Evolutionary conservation across 2,329 filamentous ascomycete genomes (phyloP).

Genomic region (Fusarium dimerum): DNA sequence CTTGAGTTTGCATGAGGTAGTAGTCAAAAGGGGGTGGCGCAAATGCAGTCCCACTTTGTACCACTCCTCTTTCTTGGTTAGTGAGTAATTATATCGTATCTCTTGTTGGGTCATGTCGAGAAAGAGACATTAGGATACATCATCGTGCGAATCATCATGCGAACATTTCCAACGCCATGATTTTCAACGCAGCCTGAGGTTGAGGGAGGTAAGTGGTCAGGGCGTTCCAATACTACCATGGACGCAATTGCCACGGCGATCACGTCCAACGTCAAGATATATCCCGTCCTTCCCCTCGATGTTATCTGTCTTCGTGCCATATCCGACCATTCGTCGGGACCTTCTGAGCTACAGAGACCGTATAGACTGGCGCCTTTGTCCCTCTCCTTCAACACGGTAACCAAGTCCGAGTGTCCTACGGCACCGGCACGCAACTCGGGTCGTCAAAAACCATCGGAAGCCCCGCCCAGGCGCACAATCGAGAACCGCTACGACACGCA

Average conservation of each 20-base stretch:
- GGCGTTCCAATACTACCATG: neutral
- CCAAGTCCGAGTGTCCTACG: neutral
- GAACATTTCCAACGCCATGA: neutral
- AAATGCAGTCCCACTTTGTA: neutral
- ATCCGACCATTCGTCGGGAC: constrained; percentile 1
- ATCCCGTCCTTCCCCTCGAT: neutral
- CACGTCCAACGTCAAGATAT: constrained; percentile 1
- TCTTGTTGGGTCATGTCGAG: neutral
- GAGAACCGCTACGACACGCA: neutral
- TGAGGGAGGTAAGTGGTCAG: too few relatives aligned
- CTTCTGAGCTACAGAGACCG: neutral
- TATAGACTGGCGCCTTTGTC: neutral
- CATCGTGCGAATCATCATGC: neutral
- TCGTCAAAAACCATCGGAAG: neutral
- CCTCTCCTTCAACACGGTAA: neutral
- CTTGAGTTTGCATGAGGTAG: neutral
- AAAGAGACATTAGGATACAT: neutral
- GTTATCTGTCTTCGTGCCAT: neutral
- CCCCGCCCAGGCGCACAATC: neutral
- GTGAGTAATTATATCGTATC: neutral
- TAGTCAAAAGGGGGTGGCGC: neutral
- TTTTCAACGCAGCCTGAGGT: neutral
- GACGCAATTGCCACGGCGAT: neutral
- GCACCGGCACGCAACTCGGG: neutral
- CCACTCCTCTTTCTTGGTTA: neutral